A percentile compares a stretch with the other conserved stretches of the same genome.
phyloP scores from a whole-genome alignment of 441 rosid species.

The Pelargonium myrrhifolium region DNA sequence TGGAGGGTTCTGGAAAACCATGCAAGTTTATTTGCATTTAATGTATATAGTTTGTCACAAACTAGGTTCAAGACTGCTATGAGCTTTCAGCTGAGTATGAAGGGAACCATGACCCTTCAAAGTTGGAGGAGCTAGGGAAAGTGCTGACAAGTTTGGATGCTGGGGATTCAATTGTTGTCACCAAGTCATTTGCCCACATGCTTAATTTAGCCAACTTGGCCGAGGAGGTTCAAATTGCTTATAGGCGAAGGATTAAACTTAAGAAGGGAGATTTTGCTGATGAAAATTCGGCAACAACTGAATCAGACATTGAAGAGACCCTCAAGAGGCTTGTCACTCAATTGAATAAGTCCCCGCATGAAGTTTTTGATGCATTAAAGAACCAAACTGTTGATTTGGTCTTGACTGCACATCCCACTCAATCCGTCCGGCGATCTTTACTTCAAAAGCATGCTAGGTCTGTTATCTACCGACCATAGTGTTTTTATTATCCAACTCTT shows the following conservation, averaged over 20 bases:
- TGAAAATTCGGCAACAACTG: conserved; percentile 82
- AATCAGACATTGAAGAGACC: conserved; percentile 41
- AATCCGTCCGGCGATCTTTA: conserved; percentile 83
- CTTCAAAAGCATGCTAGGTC: conserved; percentile 47
- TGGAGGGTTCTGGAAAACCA: too few relatives aligned
- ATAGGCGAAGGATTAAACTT: conserved; percentile 62
- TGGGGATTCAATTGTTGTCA: conserved; percentile 81
- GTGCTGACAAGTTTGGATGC: conserved; percentile 83
- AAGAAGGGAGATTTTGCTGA: conserved; percentile 84
- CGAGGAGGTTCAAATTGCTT: conserved; percentile 79
- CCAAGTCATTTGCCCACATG: conserved; percentile 88
- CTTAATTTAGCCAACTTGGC: conserved; percentile 78
- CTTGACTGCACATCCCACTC: conserved; percentile 98
- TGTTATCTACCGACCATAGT: too few relatives aligned
- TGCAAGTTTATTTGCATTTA: neutral
- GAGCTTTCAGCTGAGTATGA: conserved; percentile 68
- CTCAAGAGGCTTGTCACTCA: conserved; percentile 74
- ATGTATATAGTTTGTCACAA: neutral
- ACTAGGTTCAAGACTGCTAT: neutral
- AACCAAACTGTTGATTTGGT: conserved; percentile 96
- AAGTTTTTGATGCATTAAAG: conserved; percentile 52
- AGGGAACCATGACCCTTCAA: conserved; percentile 61
- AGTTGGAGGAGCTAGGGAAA: conserved; percentile 79
- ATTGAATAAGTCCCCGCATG: conserved; percentile 62
- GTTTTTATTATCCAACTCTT: too few relatives aligned